These are phyloP conservation scores for Cyberlindnera meyerae DNA, from an alignment of 805 yeast species.

Conservation along the genomic window DNA sequence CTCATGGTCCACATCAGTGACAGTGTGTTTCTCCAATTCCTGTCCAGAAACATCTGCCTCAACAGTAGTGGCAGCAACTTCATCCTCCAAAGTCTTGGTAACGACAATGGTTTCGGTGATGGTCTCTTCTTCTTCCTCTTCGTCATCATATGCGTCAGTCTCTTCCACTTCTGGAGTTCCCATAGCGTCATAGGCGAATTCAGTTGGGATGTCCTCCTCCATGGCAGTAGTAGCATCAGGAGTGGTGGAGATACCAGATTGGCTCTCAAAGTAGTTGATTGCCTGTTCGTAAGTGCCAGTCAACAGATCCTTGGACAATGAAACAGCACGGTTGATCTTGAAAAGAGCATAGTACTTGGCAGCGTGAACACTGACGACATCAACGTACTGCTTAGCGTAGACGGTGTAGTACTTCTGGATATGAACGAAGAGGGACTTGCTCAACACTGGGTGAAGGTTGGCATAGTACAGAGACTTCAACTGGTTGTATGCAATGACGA, in stretches of 20 bases:
- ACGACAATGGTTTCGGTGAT: background rate
- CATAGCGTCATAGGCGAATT: slow-evolving; percentile 5
- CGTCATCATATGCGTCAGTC: slow-evolving; percentile 4
- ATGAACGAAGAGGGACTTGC: slow-evolving; percentile 1
- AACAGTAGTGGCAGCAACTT: slow-evolving; percentile 7
- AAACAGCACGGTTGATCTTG: slow-evolving; percentile 18
- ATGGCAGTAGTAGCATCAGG: slow-evolving; percentile 8
- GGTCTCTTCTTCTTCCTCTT: slow-evolving; percentile 5
- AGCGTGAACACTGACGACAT: background rate
- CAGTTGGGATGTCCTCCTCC: slow-evolving; percentile 13
- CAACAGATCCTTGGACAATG: slow-evolving; percentile 13
- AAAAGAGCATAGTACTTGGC: slow-evolving; percentile 15
- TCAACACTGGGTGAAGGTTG: slow-evolving; percentile 5
- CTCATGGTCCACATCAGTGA: slow-evolving; percentile 6
- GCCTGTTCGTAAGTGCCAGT: slow-evolving; percentile 17
- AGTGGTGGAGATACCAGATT: slow-evolving; percentile 1
- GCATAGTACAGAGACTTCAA: slow-evolving; percentile 7
- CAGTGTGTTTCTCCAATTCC: slow-evolving; percentile 7
- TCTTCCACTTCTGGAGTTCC: slow-evolving; percentile 11
- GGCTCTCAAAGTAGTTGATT: slow-evolving; percentile 8
- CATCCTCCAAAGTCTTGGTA: slow-evolving; percentile 1
- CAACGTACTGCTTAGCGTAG: slow-evolving; percentile 10
- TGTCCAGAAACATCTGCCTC: slow-evolving; percentile 2
- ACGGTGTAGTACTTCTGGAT: slow-evolving; percentile 4
- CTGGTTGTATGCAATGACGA: slow-evolving; percentile 1